phyloP scores from a whole-genome alignment of 106 monocot genomes.

The Dendrobium nobile region DNA sequence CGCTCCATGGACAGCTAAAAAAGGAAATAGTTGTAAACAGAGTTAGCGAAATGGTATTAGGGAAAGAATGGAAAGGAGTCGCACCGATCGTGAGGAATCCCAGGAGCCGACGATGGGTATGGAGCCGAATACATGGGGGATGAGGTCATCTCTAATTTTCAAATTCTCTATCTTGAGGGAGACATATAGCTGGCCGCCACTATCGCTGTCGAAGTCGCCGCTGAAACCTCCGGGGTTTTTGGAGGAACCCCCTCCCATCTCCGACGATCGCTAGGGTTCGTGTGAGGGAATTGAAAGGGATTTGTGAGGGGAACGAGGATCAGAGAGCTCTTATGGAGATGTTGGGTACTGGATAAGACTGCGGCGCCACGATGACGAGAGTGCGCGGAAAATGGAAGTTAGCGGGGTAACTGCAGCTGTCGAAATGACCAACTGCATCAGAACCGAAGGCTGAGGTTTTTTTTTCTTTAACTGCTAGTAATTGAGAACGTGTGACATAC shows the following conservation, averaged over 20 bases:
- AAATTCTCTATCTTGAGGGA: constrained; percentile 67
- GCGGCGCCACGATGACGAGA: background rate
- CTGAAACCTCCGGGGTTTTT: constrained; percentile 18
- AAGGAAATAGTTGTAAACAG: background rate
- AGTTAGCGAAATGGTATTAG: background rate
- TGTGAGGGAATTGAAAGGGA: background rate
- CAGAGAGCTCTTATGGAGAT: background rate
- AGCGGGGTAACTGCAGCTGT: background rate
- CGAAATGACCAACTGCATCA: background rate
- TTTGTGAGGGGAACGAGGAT: background rate
- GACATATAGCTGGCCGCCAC: constrained; percentile 47
- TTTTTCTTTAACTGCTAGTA: too few relatives aligned
- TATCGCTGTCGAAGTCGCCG: constrained; percentile 7
- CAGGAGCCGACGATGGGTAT: constrained; percentile 59
- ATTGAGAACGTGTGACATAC: too few relatives aligned
- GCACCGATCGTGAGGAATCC: constrained; percentile 68
- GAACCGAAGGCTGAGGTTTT: too few relatives aligned
- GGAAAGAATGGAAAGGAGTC: background rate
- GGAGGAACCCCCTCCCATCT: constrained; percentile 30
- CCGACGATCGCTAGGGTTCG: background rate
- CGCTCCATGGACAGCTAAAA: constrained; percentile 58
- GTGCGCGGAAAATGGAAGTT: background rate
- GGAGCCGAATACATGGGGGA: constrained; percentile 72
- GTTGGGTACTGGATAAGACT: background rate
- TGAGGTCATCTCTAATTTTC: constrained; percentile 22